Percentiles rank a stretch among this genome's conserved stretches.
Conservation (phyloP, 148 eudicot genomes). For the Amaranthus cruentus region DNA sequence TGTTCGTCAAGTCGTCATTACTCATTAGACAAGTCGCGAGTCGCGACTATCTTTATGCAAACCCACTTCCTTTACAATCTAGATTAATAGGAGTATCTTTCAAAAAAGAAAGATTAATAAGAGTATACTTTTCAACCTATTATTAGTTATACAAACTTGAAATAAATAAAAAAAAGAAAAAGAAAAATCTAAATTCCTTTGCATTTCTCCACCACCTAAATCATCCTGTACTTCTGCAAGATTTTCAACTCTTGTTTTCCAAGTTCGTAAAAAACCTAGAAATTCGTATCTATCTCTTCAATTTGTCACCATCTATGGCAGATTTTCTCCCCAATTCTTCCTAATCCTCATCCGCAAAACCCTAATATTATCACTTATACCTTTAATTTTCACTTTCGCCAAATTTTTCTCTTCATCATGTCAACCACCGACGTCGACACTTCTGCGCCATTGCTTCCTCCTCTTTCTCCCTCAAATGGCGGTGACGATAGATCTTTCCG, state of each 20-base stretch:
- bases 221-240: background rate
- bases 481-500: constrained; percentile 23
- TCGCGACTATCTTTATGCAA: no score
- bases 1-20: no score
- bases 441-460: constrained; percentile 43
- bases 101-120: no score
- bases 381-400: background rate
- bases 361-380: background rate
- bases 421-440: constrained; percentile 28
- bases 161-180: no score
- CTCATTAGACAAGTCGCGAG: no score
- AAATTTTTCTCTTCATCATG: constrained; percentile 20
- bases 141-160: no score
- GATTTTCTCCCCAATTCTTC: background rate
- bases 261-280: background rate
- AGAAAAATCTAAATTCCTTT: no score
- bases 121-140: no score
- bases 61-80: no score
- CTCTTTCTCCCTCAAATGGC: constrained; percentile 11
- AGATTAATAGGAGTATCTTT: no score
- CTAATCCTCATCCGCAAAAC: constrained; percentile 1
- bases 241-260: background rate
- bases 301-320: background rate
- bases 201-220: background rate
- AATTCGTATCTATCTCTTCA: background rate